Conservation (phyloP, 495 filamentous ascomycete species). For the Penicillium flavigenum region DNA sequence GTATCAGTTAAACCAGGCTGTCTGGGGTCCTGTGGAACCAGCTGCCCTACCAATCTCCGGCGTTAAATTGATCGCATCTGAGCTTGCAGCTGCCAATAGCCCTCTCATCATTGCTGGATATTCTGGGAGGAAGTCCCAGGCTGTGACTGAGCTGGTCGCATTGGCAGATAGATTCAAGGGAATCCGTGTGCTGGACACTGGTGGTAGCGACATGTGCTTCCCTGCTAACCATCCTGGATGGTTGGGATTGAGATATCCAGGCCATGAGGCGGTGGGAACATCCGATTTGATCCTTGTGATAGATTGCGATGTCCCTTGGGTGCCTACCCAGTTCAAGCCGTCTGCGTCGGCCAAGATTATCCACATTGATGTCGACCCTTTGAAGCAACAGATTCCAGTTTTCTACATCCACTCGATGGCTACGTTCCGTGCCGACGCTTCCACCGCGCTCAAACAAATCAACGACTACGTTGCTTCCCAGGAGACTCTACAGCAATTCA, state of each 20-base stretch:
- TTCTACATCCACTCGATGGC: constrained; percentile 74
- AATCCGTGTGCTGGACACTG: constrained; percentile 78
- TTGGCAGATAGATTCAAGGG: constrained; percentile 77
- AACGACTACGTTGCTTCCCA: constrained; percentile 55
- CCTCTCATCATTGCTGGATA: constrained; percentile 85
- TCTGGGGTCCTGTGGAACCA: constrained; percentile 75
- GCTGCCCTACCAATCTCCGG: constrained; percentile 68
- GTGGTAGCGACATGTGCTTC: constrained; percentile 95
- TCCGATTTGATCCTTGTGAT: constrained; percentile 85
- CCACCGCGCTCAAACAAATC: constrained; percentile 71
- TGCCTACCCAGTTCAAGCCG: constrained; percentile 60
- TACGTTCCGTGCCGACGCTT: constrained; percentile 74
- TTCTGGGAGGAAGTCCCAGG: constrained; percentile 69
- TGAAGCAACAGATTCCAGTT: constrained; percentile 84
- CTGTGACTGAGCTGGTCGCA: constrained; percentile 69
- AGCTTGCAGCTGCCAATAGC: constrained; percentile 68
- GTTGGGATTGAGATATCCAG: constrained; percentile 74
- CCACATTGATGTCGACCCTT: constrained; percentile 82
- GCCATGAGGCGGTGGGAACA: constrained; percentile 68
- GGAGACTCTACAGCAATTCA: constrained; percentile 41
- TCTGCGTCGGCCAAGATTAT: constrained; percentile 62
- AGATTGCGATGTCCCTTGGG: constrained; percentile 82
- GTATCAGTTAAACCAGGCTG: constrained; percentile 68
- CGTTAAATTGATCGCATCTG: constrained; percentile 65
- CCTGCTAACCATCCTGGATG: constrained; percentile 73